These are phyloP conservation scores for Asterochloris erici DNA, from an alignment of 139 green algal species.

Conservation along the genomic window DNA sequence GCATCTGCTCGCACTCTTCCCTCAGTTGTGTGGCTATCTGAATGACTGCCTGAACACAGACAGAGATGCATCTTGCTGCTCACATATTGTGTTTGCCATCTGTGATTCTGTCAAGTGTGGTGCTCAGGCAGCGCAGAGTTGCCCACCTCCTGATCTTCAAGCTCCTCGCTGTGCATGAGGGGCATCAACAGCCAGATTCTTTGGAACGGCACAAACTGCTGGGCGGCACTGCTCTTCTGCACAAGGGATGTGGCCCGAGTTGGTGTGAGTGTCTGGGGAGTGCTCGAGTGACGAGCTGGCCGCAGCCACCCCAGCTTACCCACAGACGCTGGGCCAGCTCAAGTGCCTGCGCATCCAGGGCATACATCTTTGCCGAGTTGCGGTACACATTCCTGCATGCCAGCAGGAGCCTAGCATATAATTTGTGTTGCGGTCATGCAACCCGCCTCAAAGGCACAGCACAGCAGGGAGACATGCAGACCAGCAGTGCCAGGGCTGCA, in stretches of 20 bases:
- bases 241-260: neutral
- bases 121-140: neutral
- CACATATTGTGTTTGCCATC: too few relatives aligned
- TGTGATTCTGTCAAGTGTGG: too few relatives aligned
- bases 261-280: neutral
- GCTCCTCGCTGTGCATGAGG: slow-evolving; percentile 5
- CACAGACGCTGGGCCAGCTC: neutral
- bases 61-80: neutral
- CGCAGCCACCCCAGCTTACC: neutral
- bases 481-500: too few relatives aligned
- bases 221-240: neutral
- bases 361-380: slow-evolving; percentile 5
- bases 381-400: slow-evolving; percentile 13
- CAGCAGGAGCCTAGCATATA: neutral
- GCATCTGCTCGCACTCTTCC: neutral
- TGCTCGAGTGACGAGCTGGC: neutral
- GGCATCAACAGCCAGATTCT: neutral
- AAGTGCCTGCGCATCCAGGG: slow-evolving; percentile 1
- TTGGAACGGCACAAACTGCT: neutral
- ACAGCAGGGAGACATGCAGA: too few relatives aligned
- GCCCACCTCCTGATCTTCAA: neutral
- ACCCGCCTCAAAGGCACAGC: too few relatives aligned
- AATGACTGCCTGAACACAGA: neutral
- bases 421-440: neutral
- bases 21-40: neutral